Evolutionary conservation across 108 stramenopile species (phyloP), one percentile per base, ranked within the genome.

Genomic region (Stephanodiscus minutulus): DNA sequence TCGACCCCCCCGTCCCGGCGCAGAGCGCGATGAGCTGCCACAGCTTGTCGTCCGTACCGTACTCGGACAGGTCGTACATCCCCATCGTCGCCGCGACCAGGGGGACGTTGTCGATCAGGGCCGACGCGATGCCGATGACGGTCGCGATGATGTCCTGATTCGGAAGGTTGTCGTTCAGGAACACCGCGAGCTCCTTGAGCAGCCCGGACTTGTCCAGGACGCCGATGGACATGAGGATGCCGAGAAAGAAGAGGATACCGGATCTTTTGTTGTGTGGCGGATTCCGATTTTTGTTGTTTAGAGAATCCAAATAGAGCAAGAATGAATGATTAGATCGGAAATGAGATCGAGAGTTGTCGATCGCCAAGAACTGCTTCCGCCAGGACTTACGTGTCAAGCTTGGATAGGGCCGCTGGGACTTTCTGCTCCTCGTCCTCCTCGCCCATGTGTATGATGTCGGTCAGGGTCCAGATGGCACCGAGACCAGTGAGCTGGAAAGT

Each of bases 21-120:
- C 96, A 97, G 20, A 95, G 87, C 12, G 96, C 96, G 77, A 97
- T 95, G 17, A 97, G 83, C 79, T 97, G 96, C 96, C 96, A 97
- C 33, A 97, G 83, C 39, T 79, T 86, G 73, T 94, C 93, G 73
- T 97, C 96, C 12, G 93, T 93, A 28, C 88, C 92, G 62, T 83
- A 93, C 21, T 94, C 91, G 25, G 85, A 54, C 12, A 97, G 69
- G 63, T 95, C 94, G 68, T 97, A 97, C 96, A 97, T 97, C 24
- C 94, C 94, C 94, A 95, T 95, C 18, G 96, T 95, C 20, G 96
- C 96, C 29, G 95, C 96, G 10, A 97, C 96, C 46, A 97, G 72
- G 22, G 96, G 96, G 36, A 97, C 96, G 63, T 97, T 97, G 73
- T 97, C 96, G 69, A 97, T 95, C 27, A 97, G 83, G 37, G 96